Base-by-base conservation (phyloP, 441 rosid species). In the Erodium texanum region DNA sequence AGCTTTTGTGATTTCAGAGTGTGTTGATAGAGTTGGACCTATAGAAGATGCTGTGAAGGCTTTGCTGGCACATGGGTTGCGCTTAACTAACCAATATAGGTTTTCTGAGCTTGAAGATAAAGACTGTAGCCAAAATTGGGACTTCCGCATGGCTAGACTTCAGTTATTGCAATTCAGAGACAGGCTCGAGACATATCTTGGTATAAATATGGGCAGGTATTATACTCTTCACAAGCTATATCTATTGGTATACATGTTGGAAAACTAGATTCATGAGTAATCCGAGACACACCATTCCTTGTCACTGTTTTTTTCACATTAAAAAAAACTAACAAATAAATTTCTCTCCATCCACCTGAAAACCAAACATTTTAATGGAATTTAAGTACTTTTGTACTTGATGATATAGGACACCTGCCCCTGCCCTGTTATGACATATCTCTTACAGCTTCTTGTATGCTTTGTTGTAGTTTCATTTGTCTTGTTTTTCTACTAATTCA, bases 151-250 rank as follows among this genome's bases (percentile, higher is more conserved):
- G 80, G 79, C 89, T 68, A 92, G 99, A 83, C 95, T 95, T 77
- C 87, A 85, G 80, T 72, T 95, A 67, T 77, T 89, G 82, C 97
- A 90, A 72, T 95, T 84, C 75, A 76, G 74, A 78, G 99, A 95
- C 77, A 82, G 92, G 76, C 80, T 95, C 70, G 99, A 95, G 85
- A 90, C 98, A 62, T 95, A 77, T 82, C 72, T 90, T 82, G 99
- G 98, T 70, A 87, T 95, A 80, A 95, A 88, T 87, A 92, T 92
- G 99, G 97, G 99, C 86, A 92, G 99, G 99, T 90, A 87, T 71
- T 67, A 32, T 75, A 65, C 65, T 71, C 62, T 72, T 66, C 69
- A 32, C 56, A 66, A 24, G 62, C 45, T 71, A 14, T 62, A 70
- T 29, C 52, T 45, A 45, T 45, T 12, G 52, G 29, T 14, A 64